phyloP scores from a whole-genome alignment of 257 asterid species.

The Nicotiana undulata region DNA sequence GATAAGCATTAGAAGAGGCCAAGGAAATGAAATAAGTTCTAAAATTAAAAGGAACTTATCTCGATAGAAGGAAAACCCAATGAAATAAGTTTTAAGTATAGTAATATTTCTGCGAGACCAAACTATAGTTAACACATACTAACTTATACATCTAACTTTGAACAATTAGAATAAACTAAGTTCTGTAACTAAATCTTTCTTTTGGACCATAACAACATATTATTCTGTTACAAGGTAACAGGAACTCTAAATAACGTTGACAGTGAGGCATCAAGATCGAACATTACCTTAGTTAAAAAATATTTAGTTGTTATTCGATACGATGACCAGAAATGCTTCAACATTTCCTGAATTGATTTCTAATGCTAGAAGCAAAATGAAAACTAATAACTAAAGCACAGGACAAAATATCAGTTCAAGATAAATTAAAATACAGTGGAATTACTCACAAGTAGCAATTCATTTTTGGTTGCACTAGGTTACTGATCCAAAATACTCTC shows the following conservation, averaged over 20 bases:
- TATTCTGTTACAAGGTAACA: background rate
- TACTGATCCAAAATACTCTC: constrained; percentile 71
- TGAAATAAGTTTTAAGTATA: too few relatives aligned
- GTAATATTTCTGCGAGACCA: too few relatives aligned
- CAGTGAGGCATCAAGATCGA: background rate
- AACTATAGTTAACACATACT: too few relatives aligned
- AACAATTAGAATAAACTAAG: background rate
- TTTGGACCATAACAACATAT: background rate
- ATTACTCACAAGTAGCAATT: constrained; percentile 64
- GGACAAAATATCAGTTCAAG: background rate
- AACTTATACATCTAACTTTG: too few relatives aligned
- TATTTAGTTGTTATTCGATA: constrained; percentile 77
- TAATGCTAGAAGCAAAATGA: constrained; percentile 49
- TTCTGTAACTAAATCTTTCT: background rate
- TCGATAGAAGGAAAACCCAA: too few relatives aligned
- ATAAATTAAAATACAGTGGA: background rate
- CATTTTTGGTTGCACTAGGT: constrained; percentile 64
- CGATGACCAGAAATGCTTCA: constrained; percentile 95
- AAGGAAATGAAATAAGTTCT: background rate
- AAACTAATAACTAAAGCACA: background rate
- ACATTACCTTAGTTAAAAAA: constrained; percentile 61
- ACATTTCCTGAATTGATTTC: constrained; percentile 81
- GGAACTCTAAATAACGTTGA: background rate
- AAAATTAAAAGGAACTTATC: too few relatives aligned
- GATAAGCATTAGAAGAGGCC: constrained; percentile 2